Conservation (phyloP, 129 eudicot genomes). For the Ambrosia trifida region DNA sequence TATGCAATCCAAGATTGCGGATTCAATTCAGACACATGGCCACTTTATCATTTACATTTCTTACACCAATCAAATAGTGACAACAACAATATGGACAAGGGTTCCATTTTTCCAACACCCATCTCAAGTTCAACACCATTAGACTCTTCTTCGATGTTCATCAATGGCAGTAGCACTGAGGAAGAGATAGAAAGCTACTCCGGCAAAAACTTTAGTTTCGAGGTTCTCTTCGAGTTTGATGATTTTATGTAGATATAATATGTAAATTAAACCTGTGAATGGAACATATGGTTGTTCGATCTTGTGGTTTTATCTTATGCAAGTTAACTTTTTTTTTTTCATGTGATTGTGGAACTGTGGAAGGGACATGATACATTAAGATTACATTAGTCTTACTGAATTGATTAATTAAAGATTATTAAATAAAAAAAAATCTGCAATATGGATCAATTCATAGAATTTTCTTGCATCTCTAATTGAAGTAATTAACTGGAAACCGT, state of each 20-base stretch:
- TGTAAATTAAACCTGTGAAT: slow-evolving; percentile 15
- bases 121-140: slow-evolving; percentile 52
- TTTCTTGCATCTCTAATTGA: neutral
- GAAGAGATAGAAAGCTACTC: slow-evolving; percentile 70
- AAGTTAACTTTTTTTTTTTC: no score
- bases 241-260: slow-evolving; percentile 57
- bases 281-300: slow-evolving; percentile 31
- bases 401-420: no score
- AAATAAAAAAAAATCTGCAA: neutral
- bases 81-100: slow-evolving; percentile 43
- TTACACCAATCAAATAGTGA: slow-evolving; percentile 37
- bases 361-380: neutral
- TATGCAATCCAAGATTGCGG: no score
- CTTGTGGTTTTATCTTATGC: neutral
- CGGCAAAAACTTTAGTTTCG: slow-evolving; percentile 61
- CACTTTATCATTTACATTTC: no score
- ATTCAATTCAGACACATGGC: no score
- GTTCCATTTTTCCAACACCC: slow-evolving; percentile 51
- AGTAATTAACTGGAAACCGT: neutral
- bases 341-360: no score
- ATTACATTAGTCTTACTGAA: no score
- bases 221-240: slow-evolving; percentile 73
- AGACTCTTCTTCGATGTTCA: slow-evolving; percentile 49
- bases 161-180: slow-evolving; percentile 48
- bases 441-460: neutral